Conservation (phyloP, 2,329 filamentous ascomycete species). For the Botrytis medusae region DNA sequence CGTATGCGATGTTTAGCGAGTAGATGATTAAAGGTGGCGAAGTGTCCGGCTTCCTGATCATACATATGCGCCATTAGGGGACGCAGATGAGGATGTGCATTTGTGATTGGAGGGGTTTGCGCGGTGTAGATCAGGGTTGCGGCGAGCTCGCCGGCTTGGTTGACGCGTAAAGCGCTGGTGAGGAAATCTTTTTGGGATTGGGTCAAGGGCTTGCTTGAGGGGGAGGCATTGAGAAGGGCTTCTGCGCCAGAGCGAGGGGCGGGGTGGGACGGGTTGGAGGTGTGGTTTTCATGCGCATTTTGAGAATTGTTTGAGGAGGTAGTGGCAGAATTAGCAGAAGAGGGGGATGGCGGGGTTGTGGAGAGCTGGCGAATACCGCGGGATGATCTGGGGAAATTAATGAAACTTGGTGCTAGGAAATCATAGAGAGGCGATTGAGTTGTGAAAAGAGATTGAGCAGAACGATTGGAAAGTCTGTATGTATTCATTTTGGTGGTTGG, state of each 20-base stretch:
- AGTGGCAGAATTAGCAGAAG: neutral
- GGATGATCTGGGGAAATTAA: conserved; percentile 26
- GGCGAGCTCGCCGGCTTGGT: conserved; percentile 96
- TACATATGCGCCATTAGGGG: conserved; percentile 98
- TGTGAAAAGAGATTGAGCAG: conserved; percentile 7
- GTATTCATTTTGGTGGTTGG: neutral
- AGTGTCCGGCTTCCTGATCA: conserved; percentile 88
- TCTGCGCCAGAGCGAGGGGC: conserved; percentile 3
- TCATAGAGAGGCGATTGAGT: conserved; percentile 39
- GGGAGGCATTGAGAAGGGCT: neutral
- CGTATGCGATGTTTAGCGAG: conserved; percentile 85
- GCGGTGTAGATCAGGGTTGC: conserved; percentile 91
- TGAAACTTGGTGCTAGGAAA: conserved; percentile 44
- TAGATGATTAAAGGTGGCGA: conserved; percentile 80
- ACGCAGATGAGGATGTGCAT: conserved; percentile 80
- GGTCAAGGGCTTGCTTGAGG: conserved; percentile 53
- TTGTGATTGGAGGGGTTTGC: conserved; percentile 79
- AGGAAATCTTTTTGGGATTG: conserved; percentile 72
- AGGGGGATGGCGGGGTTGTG: conserved; percentile 23
- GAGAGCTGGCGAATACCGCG: conserved; percentile 31
- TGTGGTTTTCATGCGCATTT: conserved; percentile 8
- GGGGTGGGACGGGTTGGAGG: conserved; percentile 1
- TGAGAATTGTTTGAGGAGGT: neutral
- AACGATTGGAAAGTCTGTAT: conserved; percentile 24
- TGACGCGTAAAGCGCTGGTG: conserved; percentile 82